Evolutionary conservation across 2,329 filamentous ascomycete species (phyloP), one percentile per base, ranked within the genome.

Genomic region (Colletotrichum theobromicola): DNA sequence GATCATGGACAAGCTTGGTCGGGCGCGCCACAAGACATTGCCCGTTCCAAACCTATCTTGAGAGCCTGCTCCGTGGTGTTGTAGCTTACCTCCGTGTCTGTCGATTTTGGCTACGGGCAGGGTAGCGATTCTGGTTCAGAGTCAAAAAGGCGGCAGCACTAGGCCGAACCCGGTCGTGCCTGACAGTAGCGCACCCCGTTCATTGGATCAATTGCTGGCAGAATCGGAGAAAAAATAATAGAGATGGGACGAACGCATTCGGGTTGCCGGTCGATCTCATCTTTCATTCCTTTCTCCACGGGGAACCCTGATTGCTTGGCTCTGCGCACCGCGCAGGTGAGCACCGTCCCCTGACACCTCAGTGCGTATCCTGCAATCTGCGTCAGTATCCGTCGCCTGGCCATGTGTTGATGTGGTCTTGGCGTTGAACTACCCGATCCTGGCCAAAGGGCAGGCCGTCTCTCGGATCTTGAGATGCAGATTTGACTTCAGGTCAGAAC

Each of bases 331-430:
- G 58, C 21, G 42, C 16, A 67, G 72, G 55, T 72, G 69, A 67
- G 67, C 35, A 58, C 53, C 28, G 30, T n/a, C 65, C 67, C 66
- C 71, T 74, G 71, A 74, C 50, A 70, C 67, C 42, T 30, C 60
- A 61, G 61, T 58, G 55, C 30, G 24, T 72, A 57, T 63, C 69
- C 62, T 63, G 57, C 21, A 72, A 63, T 72, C 42, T 71, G 57
- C 50, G 35, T 57, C n/a, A 15, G 12, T n/a, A 30, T 37, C 57
- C 34, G 63, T 37, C n/a, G 61, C 34, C 35, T 18, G 32, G 24
- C 60, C 18, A 58, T 50, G 26, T 30, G n/a, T 26, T 30, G 42
- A 35, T 55, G 26, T 67, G 28, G 5, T 57, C 42, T 63, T 58
- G 72, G 62, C 72, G 72, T 35, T 34, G 21, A 16, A 57, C 42